phyloP scores from a whole-genome alignment of 306 rosid species.

The Cucumis melo region DNA sequence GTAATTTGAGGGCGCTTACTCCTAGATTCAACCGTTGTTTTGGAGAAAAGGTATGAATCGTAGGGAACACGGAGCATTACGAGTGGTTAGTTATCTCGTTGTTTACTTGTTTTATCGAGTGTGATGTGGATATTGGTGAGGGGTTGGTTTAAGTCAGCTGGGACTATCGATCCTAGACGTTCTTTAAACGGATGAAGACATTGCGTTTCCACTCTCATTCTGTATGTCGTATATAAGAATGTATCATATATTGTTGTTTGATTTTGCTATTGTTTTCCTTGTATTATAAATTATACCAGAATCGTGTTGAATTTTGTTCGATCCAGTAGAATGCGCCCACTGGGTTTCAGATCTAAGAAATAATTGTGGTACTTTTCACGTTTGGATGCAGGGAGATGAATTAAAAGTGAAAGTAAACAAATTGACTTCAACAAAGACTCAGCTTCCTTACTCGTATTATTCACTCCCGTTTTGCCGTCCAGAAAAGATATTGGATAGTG shows the following conservation, averaged over 20 bases:
- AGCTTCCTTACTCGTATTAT: constrained; percentile 84
- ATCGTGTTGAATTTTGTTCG: neutral
- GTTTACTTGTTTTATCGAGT: neutral
- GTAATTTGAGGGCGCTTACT: neutral
- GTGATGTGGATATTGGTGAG: neutral
- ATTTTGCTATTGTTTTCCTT: neutral
- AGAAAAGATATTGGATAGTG: constrained; percentile 58
- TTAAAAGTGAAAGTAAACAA: constrained; percentile 96
- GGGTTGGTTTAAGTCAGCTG: neutral
- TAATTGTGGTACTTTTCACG: neutral
- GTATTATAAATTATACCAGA: neutral
- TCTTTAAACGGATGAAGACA: neutral
- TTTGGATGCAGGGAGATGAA: constrained; percentile 58
- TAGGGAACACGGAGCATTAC: neutral
- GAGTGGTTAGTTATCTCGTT: neutral
- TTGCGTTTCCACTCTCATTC: neutral
- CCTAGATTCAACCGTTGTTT: neutral
- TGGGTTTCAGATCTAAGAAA: neutral
- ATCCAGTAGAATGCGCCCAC: neutral
- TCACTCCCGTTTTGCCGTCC: constrained; percentile 67
- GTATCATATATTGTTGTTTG: neutral
- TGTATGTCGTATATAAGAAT: neutral
- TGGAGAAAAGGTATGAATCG: neutral
- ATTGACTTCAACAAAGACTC: constrained; percentile 90
- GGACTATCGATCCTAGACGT: neutral